phyloP scores from a whole-genome alignment of 148 eudicot species.

The Rhododendron simsii region DNA sequence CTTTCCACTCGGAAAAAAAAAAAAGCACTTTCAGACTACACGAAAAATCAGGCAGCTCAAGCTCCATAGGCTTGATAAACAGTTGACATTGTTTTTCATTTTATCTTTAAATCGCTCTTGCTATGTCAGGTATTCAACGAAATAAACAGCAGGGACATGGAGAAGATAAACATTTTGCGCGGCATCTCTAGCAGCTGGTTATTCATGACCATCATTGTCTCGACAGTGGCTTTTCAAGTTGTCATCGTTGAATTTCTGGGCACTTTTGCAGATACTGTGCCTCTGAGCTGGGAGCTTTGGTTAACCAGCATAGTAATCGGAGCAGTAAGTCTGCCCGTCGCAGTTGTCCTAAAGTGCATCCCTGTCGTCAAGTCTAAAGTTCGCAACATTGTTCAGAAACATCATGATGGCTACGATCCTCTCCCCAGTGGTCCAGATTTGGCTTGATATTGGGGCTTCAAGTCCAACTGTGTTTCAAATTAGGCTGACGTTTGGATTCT shows the following conservation, averaged over 20 bases:
- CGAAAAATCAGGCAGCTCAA: neutral
- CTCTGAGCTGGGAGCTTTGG: slow-evolving; percentile 55
- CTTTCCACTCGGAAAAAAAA: too few relatives aligned
- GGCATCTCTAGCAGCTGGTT: slow-evolving; percentile 69
- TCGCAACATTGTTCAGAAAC: slow-evolving; percentile 9
- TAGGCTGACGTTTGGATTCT: neutral
- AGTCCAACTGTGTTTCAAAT: neutral
- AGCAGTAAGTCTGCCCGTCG: slow-evolving; percentile 49
- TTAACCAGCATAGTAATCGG: slow-evolving; percentile 47
- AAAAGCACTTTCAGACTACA: neutral
- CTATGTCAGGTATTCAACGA: slow-evolving; percentile 69
- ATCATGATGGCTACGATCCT: slow-evolving; percentile 66
- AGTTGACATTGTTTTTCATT: neutral
- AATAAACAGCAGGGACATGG: slow-evolving; percentile 84
- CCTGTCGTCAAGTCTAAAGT: slow-evolving; percentile 29
- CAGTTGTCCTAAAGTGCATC: slow-evolving; percentile 51
- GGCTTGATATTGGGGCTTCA: slow-evolving; percentile 29
- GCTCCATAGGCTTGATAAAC: neutral
- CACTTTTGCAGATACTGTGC: slow-evolving; percentile 63
- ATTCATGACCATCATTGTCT: slow-evolving; percentile 43
- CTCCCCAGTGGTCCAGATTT: slow-evolving; percentile 71
- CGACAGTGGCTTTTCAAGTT: slow-evolving; percentile 58
- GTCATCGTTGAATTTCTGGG: slow-evolving; percentile 71
- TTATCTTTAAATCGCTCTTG: neutral
- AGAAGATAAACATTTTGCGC: slow-evolving; percentile 57